These are phyloP conservation scores for Parathielavia hyrcaniae DNA, from an alignment of 495 filamentous ascomycete species.

Conservation along the genomic window DNA sequence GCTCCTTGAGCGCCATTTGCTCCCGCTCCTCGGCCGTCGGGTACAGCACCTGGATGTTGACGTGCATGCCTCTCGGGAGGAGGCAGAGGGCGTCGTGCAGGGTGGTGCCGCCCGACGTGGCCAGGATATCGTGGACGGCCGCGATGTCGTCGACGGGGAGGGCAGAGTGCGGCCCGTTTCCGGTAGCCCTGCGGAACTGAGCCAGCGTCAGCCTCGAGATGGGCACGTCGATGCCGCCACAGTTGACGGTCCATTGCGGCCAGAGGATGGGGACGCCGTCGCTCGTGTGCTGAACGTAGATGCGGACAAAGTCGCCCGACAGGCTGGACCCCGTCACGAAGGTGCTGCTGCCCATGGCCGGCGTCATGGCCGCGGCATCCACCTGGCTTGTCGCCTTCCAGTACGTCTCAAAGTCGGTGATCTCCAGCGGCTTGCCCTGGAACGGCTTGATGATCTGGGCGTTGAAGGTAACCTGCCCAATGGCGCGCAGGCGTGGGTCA, in stretches of 20 bases:
- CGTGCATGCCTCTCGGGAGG: slow-evolving; percentile 68
- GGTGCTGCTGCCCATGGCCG: slow-evolving; percentile 53
- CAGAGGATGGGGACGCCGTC: slow-evolving; percentile 83
- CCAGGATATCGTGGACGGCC: slow-evolving; percentile 60
- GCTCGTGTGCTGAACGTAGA: slow-evolving; percentile 84
- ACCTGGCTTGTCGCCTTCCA: slow-evolving; percentile 96
- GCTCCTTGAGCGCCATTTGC: slow-evolving; percentile 43
- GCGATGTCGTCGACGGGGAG: slow-evolving; percentile 51
- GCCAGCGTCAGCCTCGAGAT: slow-evolving; percentile 65
- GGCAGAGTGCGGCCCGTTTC: slow-evolving; percentile 42
- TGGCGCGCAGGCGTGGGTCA: slow-evolving; percentile 85
- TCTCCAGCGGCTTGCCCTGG: slow-evolving; percentile 85
- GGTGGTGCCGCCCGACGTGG: slow-evolving; percentile 60
- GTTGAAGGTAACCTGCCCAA: slow-evolving; percentile 88
- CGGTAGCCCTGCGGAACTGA: slow-evolving; percentile 66
- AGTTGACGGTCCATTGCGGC: slow-evolving; percentile 70
- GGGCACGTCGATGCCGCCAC: slow-evolving; percentile 73
- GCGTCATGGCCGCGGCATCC: slow-evolving; percentile 47
- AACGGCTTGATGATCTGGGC: slow-evolving; percentile 97
- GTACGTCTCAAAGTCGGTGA: slow-evolving; percentile 96
- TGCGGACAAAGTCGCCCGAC: slow-evolving; percentile 83
- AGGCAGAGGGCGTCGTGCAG: slow-evolving; percentile 66
- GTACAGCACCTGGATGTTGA: slow-evolving; percentile 82
- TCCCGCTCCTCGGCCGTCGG: slow-evolving; percentile 65
- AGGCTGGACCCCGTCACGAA: slow-evolving; percentile 93